A percentile compares a stretch with the other conserved stretches of the same genome.
Evolutionary conservation across 2,329 filamentous ascomycete genomes (phyloP).

Genomic region (Fusarium udum): DNA sequence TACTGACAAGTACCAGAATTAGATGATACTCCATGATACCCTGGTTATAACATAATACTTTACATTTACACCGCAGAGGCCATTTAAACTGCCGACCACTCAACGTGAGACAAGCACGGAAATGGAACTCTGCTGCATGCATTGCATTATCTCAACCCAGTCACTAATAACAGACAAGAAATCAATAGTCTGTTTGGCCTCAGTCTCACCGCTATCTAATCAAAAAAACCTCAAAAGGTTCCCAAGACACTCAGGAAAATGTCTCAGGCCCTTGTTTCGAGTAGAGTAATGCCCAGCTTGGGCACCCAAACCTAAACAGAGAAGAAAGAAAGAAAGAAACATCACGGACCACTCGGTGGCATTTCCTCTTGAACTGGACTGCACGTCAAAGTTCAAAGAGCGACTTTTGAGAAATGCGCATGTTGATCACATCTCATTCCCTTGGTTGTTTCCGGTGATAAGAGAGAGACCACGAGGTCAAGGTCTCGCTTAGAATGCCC

Average conservation of each 20-base stretch:
- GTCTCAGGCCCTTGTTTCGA: conserved; percentile 22
- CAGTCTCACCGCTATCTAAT: conserved; percentile 23
- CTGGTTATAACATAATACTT: neutral
- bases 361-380: neutral
- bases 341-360: conserved; percentile 17
- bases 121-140: neutral
- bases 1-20: neutral
- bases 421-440: conserved; percentile 13
- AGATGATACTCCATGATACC: neutral
- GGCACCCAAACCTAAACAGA: neutral
- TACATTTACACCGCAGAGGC: neutral
- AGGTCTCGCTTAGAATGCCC: neutral
- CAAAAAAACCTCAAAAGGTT: neutral
- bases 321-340: neutral
- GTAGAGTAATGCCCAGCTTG: conserved; percentile 1
- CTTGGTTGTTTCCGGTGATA: conserved; percentile 1
- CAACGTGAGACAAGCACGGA: neutral
- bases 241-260: neutral
- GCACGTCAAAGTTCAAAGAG: conserved; percentile 12
- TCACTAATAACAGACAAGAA: neutral
- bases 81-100: neutral
- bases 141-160: neutral
- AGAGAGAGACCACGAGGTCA: neutral
- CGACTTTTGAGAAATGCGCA: conserved; percentile 6
- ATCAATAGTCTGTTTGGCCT: conserved; percentile 20